Conservation (phyloP, 257 asterid species). For the Lithospermum erythrorhizon region DNA sequence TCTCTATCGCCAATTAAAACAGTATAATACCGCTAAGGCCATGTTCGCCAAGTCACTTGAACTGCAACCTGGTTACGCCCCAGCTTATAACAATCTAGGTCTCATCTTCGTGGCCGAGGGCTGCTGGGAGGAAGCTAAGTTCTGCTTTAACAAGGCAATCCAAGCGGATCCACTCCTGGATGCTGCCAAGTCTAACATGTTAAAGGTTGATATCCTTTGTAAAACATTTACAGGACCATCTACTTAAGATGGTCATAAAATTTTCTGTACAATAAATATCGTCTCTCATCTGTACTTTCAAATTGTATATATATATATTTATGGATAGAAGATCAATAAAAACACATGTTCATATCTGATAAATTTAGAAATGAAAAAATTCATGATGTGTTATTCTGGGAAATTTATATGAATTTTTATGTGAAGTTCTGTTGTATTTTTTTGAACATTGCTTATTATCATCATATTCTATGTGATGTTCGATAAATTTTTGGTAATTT, state of each 20-base stretch:
- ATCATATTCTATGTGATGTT: no score
- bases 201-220: slow-evolving; percentile 44
- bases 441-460: no score
- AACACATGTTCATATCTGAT: background rate
- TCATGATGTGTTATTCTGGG: no score
- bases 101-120: slow-evolving; percentile 90
- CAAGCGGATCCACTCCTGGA: slow-evolving; percentile 75
- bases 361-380: no score
- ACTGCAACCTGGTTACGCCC: slow-evolving; percentile 94
- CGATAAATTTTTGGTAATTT: no score
- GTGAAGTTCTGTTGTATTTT: no score
- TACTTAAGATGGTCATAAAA: background rate
- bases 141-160: slow-evolving; percentile 79
- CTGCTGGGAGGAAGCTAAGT: slow-evolving; percentile 64
- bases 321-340: background rate
- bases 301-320: background rate
- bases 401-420: no score
- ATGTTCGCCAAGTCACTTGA: slow-evolving; percentile 87
- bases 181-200: slow-evolving; percentile 80
- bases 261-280: background rate
- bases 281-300: background rate
- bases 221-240: slow-evolving; percentile 19
- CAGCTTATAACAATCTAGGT: slow-evolving; percentile 93
- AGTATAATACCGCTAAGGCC: slow-evolving; percentile 66
- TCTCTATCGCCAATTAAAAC: slow-evolving; percentile 60